These are phyloP conservation scores for Mortierella sp. DNA, from an alignment of 371 early-diverging fungal genomes.

Conservation along the genomic window DNA sequence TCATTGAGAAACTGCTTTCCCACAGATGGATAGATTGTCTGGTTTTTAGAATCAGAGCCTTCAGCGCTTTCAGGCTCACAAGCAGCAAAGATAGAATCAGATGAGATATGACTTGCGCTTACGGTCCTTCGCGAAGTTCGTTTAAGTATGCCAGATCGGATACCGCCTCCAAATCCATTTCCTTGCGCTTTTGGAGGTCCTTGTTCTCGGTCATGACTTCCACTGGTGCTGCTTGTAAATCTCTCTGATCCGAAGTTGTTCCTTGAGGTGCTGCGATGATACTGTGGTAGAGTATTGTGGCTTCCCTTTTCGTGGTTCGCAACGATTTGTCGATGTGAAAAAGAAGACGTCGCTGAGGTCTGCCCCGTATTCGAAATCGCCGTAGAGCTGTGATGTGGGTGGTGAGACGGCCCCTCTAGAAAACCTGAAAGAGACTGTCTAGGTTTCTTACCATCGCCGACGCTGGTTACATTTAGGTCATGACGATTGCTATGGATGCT, in stretches of 20 bases:
- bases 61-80: not conserved
- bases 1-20: constrained; percentile 12
- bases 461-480: not conserved
- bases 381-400: constrained; percentile 23
- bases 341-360: not conserved
- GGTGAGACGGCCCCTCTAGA: constrained; percentile 21
- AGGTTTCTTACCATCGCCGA: constrained; percentile 10
- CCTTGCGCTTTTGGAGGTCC: constrained; percentile 2
- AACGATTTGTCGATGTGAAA: not conserved
- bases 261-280: constrained; percentile 2
- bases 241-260: constrained; percentile 29
- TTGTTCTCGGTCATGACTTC: not conserved
- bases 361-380: not conserved
- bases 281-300: not conserved
- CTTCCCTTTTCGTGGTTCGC: not conserved
- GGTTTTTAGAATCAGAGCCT: not conserved
- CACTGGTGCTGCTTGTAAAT: constrained; percentile 17
- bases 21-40: not conserved
- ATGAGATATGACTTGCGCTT: constrained; percentile 47
- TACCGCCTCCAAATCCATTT: not conserved
- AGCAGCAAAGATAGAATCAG: constrained; percentile 18
- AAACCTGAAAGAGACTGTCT: constrained; percentile 17
- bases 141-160: constrained; percentile 11
- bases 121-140: constrained; percentile 34
- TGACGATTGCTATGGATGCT: constrained; percentile 28